phyloP scores from a whole-genome alignment of 331 rosid genomes.

The Erythrophleum ivorense region DNA sequence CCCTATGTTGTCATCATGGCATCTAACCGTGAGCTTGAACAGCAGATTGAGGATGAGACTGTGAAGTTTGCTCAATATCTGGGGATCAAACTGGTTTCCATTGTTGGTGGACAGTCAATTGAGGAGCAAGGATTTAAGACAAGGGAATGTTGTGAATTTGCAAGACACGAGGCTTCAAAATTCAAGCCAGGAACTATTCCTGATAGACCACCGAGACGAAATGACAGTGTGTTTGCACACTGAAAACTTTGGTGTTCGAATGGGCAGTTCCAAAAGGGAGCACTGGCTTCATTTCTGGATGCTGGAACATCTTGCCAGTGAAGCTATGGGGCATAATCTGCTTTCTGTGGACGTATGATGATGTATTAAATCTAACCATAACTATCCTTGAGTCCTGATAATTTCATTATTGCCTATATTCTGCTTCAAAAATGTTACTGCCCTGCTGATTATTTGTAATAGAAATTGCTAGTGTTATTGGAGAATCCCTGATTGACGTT shows the following conservation, averaged over 20 bases:
- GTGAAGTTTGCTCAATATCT: slow-evolving; percentile 80
- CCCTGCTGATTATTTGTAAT: slow-evolving; percentile 42
- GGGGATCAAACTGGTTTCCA: slow-evolving; percentile 86
- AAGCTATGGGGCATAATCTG: slow-evolving; percentile 39
- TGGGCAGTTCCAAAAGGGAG: slow-evolving; percentile 24
- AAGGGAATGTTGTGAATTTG: slow-evolving; percentile 78
- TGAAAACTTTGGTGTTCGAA: slow-evolving; percentile 38
- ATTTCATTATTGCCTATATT: slow-evolving; percentile 37
- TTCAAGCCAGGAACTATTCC: slow-evolving; percentile 72
- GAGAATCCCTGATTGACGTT: slow-evolving; percentile 32
- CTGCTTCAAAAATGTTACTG: slow-evolving; percentile 33
- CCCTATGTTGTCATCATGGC: slow-evolving; percentile 1
- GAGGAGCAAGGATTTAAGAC: slow-evolving; percentile 96
- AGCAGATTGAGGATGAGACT: slow-evolving; percentile 74
- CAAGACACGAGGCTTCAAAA: slow-evolving; percentile 62
- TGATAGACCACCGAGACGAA: slow-evolving; percentile 58
- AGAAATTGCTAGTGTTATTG: slow-evolving; percentile 26
- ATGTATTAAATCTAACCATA: slow-evolving; percentile 37
- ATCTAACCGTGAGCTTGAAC: background rate
- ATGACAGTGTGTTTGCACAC: slow-evolving; percentile 74
- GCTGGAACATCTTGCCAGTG: slow-evolving; percentile 39
- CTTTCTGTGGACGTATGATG: slow-evolving; percentile 28
- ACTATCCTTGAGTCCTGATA: slow-evolving; percentile 22
- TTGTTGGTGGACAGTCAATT: slow-evolving; percentile 95
- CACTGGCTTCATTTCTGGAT: slow-evolving; percentile 8